phyloP scores from a whole-genome alignment of 331 rosid genomes.

The Ulmus americana region DNA sequence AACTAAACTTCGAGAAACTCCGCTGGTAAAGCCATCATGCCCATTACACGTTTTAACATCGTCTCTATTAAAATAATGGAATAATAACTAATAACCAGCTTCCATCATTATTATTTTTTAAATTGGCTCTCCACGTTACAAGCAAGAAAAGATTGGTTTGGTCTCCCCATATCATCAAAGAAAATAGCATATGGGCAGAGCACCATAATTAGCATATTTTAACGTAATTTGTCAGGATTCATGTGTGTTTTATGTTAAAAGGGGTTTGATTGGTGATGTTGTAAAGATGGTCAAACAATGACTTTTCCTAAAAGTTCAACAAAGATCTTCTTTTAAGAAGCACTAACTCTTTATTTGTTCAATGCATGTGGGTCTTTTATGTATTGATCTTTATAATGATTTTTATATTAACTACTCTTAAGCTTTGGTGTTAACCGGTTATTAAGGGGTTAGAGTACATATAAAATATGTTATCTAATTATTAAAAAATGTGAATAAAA shows the following conservation, averaged over 20 bases:
- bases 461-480: not conserved
- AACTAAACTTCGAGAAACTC: constrained; percentile 9
- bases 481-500: not conserved
- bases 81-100: too few relatives aligned
- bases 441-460: constrained; percentile 1
- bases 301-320: not conserved
- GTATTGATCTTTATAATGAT: not conserved
- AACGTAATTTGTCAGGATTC: not conserved
- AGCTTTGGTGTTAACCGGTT: constrained; percentile 8
- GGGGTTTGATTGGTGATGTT: not conserved
- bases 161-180: not conserved
- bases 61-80: too few relatives aligned
- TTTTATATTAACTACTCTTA: not conserved
- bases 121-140: constrained; percentile 9
- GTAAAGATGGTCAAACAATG: constrained; percentile 10
- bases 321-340: constrained; percentile 17
- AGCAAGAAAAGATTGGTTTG: constrained; percentile 16
- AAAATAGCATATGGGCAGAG: constrained; percentile 1
- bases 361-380: constrained; percentile 6
- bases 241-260: constrained; percentile 10
- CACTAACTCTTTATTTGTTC: constrained; percentile 24
- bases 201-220: not conserved
- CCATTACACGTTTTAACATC: not conserved
- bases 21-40: constrained; percentile 19
- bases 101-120: not conserved